Conservation (phyloP, 495 filamentous ascomycete species). For the Astrocystis sublimbata region DNA sequence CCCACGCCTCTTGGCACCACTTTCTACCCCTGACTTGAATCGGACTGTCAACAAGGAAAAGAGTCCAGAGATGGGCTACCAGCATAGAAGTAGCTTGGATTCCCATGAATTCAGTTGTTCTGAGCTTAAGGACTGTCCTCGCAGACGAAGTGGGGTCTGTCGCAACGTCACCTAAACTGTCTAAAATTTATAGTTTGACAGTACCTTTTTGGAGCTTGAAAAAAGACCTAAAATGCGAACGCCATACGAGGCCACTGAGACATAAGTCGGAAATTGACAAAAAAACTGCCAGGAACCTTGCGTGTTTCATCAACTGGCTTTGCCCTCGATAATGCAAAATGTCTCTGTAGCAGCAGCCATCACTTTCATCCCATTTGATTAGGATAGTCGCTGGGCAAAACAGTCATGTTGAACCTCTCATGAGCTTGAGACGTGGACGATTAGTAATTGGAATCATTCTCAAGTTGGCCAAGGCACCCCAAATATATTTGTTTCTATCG, state of each 20-base stretch:
- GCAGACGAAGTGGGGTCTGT: constrained; percentile 12
- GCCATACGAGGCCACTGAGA: neutral
- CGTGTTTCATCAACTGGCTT: neutral
- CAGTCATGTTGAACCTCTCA: too few relatives aligned
- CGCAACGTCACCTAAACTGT: constrained; percentile 6
- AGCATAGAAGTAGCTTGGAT: neutral
- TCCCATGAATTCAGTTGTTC: neutral
- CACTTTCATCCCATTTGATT: too few relatives aligned
- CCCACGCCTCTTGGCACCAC: neutral
- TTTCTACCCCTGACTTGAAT: neutral
- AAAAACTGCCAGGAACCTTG: neutral
- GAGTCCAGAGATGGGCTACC: neutral
- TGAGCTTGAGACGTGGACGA: too few relatives aligned
- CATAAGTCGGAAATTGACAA: neutral
- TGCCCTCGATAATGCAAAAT: too few relatives aligned
- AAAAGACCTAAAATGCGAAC: neutral
- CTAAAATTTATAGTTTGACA: constrained; percentile 3
- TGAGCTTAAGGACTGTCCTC: neutral
- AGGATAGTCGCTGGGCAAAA: too few relatives aligned
- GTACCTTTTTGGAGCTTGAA: neutral
- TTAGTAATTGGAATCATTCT: neutral
- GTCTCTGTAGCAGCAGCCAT: too few relatives aligned
- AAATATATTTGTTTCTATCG: constrained; percentile 5
- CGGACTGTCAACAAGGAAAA: neutral
- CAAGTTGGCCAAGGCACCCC: neutral